Evolutionary conservation across 768 basidiomycete genomes (phyloP).

Genomic region (Pulveroboletus sp.): DNA sequence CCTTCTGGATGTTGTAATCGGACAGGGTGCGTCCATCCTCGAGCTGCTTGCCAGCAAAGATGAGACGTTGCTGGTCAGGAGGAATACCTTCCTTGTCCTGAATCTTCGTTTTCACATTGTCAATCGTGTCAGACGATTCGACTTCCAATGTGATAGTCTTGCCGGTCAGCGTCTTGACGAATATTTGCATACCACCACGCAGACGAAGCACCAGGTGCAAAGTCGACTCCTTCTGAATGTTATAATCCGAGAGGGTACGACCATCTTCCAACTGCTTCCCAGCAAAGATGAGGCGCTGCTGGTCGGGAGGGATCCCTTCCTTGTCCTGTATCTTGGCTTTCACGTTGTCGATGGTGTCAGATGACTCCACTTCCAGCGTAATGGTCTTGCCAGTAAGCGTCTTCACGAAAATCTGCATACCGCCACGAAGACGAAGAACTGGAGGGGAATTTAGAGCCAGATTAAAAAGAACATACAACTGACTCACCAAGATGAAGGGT

Average conservation of each 20-base stretch:
- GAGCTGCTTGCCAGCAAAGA: constrained; percentile 76
- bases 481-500: constrained; percentile 49
- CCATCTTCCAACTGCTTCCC: constrained; percentile 96
- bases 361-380: constrained; percentile 89
- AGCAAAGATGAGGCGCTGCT: constrained; percentile 88
- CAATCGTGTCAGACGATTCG: constrained; percentile 72
- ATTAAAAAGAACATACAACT: rapidly evolving
- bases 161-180: constrained; percentile 68
- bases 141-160: constrained; percentile 78
- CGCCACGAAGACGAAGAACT: constrained; percentile 83
- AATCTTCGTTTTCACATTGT: constrained; percentile 74
- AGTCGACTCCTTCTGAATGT: constrained; percentile 81
- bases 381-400: constrained; percentile 89
- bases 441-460: background rate
- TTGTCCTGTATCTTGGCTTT: constrained; percentile 81
- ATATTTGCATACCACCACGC: constrained; percentile 70
- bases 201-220: constrained; percentile 72
- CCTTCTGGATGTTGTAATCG: constrained; percentile 76
- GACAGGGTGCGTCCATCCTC: constrained; percentile 76
- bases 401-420: constrained; percentile 91
- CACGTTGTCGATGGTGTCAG: constrained; percentile 91
- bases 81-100: constrained; percentile 81
- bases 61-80: constrained; percentile 74
- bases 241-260: constrained; percentile 78
- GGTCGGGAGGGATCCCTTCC: constrained; percentile 77